Evolutionary conservation across 129 eudicot genomes (phyloP).

Genomic region (Calendula officinalis): DNA sequence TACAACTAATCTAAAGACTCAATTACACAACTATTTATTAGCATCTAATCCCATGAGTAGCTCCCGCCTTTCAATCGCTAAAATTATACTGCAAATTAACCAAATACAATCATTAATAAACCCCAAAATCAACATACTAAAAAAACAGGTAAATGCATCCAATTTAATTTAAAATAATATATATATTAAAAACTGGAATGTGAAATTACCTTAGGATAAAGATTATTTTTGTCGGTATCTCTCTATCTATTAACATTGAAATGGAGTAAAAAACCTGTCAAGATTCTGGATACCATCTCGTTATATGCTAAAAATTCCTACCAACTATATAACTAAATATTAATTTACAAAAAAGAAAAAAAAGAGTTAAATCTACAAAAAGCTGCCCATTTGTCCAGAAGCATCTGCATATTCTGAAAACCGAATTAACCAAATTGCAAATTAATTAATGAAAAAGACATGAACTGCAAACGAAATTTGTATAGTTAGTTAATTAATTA

Average conservation of each 20-base stretch:
- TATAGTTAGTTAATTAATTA: background rate
- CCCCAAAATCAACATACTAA: background rate
- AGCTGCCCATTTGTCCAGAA: background rate
- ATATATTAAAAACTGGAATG: background rate
- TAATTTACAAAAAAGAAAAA: slow-evolving; percentile 20
- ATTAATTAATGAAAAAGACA: background rate
- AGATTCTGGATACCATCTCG: slow-evolving; percentile 5
- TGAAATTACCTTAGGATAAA: slow-evolving; percentile 21
- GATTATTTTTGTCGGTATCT: slow-evolving; percentile 3
- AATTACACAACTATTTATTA: slow-evolving; percentile 5
- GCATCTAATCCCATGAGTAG: background rate
- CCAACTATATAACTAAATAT: slow-evolving; percentile 21
- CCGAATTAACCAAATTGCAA: background rate
- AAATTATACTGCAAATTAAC: slow-evolving; percentile 9
- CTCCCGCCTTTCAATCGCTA: slow-evolving; percentile 13
- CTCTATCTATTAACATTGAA: slow-evolving; percentile 20
- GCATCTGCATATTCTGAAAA: slow-evolving; percentile 25
- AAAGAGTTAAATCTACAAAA: slow-evolving; percentile 25
- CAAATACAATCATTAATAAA: background rate
- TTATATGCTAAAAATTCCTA: slow-evolving; percentile 15
- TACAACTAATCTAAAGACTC: slow-evolving; percentile 12
- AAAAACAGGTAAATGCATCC: background rate
- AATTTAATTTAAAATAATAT: background rate
- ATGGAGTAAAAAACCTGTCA: slow-evolving; percentile 3
- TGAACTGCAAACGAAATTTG: background rate